Evolutionary conservation across 495 filamentous ascomycete genomes (phyloP).

Genomic region (Halenospora varia): DNA sequence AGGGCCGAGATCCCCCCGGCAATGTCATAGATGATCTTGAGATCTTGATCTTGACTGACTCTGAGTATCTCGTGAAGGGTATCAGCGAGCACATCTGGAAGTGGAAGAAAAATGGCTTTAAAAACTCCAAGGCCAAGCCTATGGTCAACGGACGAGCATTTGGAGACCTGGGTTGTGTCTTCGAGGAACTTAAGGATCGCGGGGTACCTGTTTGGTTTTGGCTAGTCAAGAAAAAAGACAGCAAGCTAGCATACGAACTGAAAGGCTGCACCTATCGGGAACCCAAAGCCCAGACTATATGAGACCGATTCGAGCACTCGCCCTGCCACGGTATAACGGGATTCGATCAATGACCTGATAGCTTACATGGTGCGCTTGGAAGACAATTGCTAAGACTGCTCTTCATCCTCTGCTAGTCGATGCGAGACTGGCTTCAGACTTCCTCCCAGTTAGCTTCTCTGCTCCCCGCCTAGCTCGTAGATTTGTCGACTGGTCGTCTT

Average conservation of each 20-base stretch:
- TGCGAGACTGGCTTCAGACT: no score
- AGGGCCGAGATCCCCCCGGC: not conserved
- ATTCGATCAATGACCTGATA: no score
- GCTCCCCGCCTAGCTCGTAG: no score
- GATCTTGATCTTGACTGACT: conserved; percentile 27
- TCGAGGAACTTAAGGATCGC: not conserved
- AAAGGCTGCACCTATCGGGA: not conserved
- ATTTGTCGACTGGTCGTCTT: no score
- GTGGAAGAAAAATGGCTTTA: conserved; percentile 24
- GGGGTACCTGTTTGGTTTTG: not conserved
- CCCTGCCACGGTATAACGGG: no score
- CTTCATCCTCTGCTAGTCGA: no score
- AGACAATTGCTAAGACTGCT: no score
- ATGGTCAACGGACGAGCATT: conserved; percentile 32
- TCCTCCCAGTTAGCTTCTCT: no score
- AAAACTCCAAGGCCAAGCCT: conserved; percentile 6
- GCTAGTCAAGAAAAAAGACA: not conserved
- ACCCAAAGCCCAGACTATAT: not conserved
- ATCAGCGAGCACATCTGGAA: conserved; percentile 22
- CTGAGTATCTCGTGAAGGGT: conserved; percentile 24
- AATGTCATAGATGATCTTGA: not conserved
- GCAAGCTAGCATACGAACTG: not conserved
- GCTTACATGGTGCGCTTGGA: no score
- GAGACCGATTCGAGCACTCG: not conserved
- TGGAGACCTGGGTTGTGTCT: not conserved